Conservation (phyloP, 139 green algal species). For the Haematococcus sp. region DNA sequence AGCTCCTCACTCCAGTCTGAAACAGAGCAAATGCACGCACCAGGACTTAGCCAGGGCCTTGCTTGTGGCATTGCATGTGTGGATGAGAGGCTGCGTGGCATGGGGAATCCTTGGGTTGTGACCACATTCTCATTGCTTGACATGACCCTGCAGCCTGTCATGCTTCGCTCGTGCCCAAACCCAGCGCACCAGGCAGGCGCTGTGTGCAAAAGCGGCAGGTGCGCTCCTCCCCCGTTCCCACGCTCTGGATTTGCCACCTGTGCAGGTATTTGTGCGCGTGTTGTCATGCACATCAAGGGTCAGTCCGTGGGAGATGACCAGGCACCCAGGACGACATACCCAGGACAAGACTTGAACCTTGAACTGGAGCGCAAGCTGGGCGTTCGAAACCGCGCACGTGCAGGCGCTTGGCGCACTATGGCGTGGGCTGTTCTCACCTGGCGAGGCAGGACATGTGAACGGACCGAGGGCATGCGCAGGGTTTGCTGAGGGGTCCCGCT, state of each 20-base stretch:
- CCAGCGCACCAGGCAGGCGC: background rate
- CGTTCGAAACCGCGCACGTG: no score
- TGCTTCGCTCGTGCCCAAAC: no score
- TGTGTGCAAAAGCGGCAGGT: background rate
- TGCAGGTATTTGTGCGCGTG: background rate
- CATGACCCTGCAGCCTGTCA: background rate
- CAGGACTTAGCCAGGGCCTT: no score
- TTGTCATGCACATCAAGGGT: background rate
- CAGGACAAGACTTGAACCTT: no score
- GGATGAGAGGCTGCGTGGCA: no score
- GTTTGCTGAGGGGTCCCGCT: background rate
- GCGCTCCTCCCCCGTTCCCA: background rate
- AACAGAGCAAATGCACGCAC: background rate
- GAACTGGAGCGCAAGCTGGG: no score
- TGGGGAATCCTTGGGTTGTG: no score
- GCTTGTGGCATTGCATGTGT: no score
- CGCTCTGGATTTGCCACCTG: constrained; percentile 1
- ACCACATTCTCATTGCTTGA: no score
- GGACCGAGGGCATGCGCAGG: background rate
- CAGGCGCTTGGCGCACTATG: no score
- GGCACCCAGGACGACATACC: background rate
- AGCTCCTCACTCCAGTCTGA: constrained; percentile 2
- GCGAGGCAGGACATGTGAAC: background rate
- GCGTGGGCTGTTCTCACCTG: background rate
- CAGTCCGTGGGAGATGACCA: background rate